phyloP scores from a whole-genome alignment of 306 rosid species.

The Rosa chinensis region DNA sequence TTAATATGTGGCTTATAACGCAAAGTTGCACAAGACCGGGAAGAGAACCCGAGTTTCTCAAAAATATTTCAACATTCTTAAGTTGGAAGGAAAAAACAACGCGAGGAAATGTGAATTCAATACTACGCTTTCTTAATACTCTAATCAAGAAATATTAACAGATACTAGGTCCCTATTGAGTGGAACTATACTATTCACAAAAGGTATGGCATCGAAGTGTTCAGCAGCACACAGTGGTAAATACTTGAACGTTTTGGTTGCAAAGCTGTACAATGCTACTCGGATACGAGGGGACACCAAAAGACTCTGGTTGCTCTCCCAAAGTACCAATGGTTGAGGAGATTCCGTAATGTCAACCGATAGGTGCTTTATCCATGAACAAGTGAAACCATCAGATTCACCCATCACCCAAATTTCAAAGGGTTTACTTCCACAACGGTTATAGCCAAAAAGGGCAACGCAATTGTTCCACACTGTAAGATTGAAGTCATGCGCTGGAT shows the following conservation, averaged over 20 bases:
- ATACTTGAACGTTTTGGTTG: neutral
- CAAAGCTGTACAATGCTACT: neutral
- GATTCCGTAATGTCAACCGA: neutral
- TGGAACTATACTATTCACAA: neutral
- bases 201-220: neutral
- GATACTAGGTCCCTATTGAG: neutral
- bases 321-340: neutral
- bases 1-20: no score
- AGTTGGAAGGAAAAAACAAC: neutral
- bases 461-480: neutral
- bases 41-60: no score
- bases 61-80: no score
- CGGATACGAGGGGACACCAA: neutral
- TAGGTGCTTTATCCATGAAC: neutral
- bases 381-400: neutral
- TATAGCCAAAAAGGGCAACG: neutral
- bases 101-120: neutral
- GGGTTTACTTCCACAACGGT: neutral
- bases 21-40: no score
- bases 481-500: neutral
- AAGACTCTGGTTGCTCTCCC: neutral
- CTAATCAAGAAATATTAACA: neutral
- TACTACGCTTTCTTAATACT: neutral
- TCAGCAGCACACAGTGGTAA: neutral
- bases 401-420: constrained; percentile 9